Base-by-base conservation (phyloP, 345 rosid genomes). In the Carallia brachiata region DNA sequence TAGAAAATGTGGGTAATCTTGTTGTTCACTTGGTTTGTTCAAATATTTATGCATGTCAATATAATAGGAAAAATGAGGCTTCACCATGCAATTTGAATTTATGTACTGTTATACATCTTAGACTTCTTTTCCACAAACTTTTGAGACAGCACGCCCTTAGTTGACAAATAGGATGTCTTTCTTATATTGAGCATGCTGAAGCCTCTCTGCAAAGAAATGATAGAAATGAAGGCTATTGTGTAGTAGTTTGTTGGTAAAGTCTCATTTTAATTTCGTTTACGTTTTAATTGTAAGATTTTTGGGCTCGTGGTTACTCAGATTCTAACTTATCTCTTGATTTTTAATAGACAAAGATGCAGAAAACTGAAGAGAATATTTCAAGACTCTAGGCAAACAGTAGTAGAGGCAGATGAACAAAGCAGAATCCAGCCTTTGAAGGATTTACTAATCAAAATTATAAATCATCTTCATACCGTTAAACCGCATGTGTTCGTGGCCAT, bases 371-470 rank as follows among this genome's bases (percentile, higher is more conserved):
- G 52, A 44, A 69, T 75, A 47, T 69, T 75, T 37, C 70, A 63
- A 69, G 74, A 75, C 23, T 69, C 73, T 2, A 75, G 65, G 39
- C 74, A 69, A 58, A 57, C 66, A 16, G 30, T 75, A 65, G 74
- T 36, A 18, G 74, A 69, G 55, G 56, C 74, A 23, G 78, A 75
- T 69, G 44, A 69, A 36, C 64, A 54, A 18, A 69, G 47, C 16
- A 62, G 70, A 30, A 75, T 75, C 67, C 78, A 75, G 67, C 73
- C 74, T 44, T 59, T 75, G 66, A 69, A 56, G 44, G 78, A 75
- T 37, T 52, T 75, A 18, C 55, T 69, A 54, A 65, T 75, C 18
- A 69, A 69, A 36, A 65, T 55, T 56, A 64, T 75, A 28, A 66
- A 75, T 63, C 70, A 75, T 70, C 36, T 75, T 32, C 70, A 75